Conservation (phyloP, 2,329 filamentous ascomycete genomes). For the Ophiostoma piceae region DNA sequence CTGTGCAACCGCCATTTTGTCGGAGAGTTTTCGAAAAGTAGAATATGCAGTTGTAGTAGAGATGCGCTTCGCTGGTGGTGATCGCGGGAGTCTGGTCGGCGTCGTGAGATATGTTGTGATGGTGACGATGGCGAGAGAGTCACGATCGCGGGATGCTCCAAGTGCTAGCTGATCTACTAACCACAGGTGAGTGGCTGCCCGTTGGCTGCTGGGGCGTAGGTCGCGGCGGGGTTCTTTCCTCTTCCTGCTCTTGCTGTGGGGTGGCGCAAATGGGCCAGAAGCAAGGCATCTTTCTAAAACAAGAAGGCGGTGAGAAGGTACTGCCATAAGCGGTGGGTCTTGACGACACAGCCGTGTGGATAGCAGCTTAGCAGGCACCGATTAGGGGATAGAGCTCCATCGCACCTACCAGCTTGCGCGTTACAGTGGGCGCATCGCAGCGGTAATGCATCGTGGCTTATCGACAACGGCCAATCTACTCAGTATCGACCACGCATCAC, state of each 20-base stretch:
- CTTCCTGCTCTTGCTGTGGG: neutral
- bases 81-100: neutral
- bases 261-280: neutral
- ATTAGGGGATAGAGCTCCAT: conserved; percentile 16
- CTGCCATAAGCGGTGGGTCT: conserved; percentile 37
- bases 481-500: neutral
- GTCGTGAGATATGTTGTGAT: neutral
- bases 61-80: neutral
- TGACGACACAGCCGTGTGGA: neutral
- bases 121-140: neutral
- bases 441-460: conserved; percentile 10
- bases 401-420: conserved; percentile 11
- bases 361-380: conserved; percentile 38
- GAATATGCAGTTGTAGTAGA: neutral
- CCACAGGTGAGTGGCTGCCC: neutral
- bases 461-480: conserved; percentile 6
- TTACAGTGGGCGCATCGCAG: conserved; percentile 10
- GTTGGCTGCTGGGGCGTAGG: neutral
- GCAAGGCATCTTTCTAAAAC: neutral
- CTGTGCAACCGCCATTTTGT: conserved; percentile 43
- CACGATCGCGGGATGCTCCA: conserved; percentile 7
- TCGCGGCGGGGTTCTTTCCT: conserved; percentile 21
- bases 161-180: neutral
- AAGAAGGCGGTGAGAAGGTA: conserved; percentile 25
- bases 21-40: neutral